Evolutionary conservation across 2,329 filamentous ascomycete genomes (phyloP).

Genomic region (Penicillium sp.): DNA sequence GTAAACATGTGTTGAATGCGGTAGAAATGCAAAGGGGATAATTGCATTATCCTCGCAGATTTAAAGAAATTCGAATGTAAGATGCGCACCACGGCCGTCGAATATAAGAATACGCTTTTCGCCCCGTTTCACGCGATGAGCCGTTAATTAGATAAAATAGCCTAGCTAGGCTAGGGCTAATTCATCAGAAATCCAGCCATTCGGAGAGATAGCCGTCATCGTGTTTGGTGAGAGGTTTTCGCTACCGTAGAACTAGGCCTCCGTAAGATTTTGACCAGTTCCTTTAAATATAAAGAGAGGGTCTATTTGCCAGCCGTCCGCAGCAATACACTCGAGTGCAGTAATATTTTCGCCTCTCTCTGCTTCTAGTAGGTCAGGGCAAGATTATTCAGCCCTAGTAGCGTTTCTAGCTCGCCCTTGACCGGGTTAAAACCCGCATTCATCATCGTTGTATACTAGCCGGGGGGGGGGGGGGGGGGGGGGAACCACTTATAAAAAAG

Average conservation of each 20-base stretch:
- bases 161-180: no score
- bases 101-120: constrained; percentile 3
- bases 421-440: no score
- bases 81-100: constrained; percentile 1
- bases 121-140: background rate
- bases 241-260: no score
- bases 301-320: background rate
- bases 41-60: background rate
- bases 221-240: no score
- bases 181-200: no score
- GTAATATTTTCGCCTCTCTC: constrained; percentile 8
- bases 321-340: constrained; percentile 2
- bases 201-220: no score
- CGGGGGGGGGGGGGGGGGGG: no score
- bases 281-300: background rate
- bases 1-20: background rate
- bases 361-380: constrained; percentile 2
- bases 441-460: no score
- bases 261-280: no score
- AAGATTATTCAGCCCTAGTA: background rate
- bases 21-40: background rate
- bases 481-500: no score
- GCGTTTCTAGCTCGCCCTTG: background rate
- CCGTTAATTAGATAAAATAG: no score
- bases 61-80: no score